phyloP scores from a whole-genome alignment of 2,329 filamentous ascomycete species.

The Colletotrichum sublineola region DNA sequence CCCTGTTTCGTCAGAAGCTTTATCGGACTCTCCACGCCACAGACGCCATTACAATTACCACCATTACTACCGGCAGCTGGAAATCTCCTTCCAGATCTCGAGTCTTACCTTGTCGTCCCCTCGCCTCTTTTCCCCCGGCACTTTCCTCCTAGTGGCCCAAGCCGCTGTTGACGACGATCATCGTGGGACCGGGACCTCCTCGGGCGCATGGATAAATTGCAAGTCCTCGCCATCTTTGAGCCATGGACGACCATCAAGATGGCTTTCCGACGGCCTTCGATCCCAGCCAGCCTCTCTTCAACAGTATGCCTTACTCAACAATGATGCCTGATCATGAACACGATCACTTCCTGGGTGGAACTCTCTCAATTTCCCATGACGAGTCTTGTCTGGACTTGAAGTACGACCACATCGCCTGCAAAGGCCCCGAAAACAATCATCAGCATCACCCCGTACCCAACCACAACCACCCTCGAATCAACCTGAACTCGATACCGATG shows the following conservation, averaged over 20 bases:
- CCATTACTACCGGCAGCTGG: conserved; percentile 13
- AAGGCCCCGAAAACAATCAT: conserved; percentile 22
- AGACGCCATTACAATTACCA: background rate
- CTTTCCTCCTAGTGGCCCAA: background rate
- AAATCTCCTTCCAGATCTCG: conserved; percentile 20
- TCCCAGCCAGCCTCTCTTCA: conserved; percentile 33
- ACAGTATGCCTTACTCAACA: conserved; percentile 23
- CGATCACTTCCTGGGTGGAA: conserved; percentile 4
- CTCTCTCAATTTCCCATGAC: conserved; percentile 44
- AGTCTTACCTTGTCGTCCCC: conserved; percentile 13
- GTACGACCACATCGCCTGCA: conserved; percentile 29
- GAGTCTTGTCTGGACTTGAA: conserved; percentile 51
- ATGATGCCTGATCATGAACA: conserved; percentile 11
- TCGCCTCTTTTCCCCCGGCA: background rate
- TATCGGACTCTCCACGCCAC: conserved; percentile 17
- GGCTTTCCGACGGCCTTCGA: conserved; percentile 8
- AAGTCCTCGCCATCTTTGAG: conserved; percentile 3
- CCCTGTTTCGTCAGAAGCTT: conserved; percentile 8
- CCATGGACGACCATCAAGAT: conserved; percentile 45
- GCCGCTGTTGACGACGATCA: conserved; percentile 3
- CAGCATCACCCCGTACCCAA: conserved; percentile 26
- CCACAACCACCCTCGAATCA: conserved; percentile 38
- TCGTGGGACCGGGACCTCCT: conserved; percentile 22
- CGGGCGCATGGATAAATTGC: conserved; percentile 2
- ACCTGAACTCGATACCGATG: conserved; percentile 29